Base-by-base conservation (phyloP, 106 monocot genomes). In the Phalaenopsis equestris region DNA sequence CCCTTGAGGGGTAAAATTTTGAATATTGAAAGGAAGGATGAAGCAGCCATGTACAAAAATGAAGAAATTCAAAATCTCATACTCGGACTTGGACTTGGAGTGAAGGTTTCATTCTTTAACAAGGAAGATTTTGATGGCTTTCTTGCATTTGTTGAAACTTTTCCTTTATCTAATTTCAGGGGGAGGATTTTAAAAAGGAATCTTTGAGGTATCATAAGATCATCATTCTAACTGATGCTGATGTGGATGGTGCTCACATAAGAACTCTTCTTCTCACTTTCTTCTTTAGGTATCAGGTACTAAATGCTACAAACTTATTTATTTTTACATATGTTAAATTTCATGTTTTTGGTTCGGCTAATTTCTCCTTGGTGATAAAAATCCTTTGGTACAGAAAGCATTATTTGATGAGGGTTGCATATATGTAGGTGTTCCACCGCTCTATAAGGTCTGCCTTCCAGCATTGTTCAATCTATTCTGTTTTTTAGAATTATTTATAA, bases 211-310 rank as follows among this genome's bases (percentile, higher is more conserved):
- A 99, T 86, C 99, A 99, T 85, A 99, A 91, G 81, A 99, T 99
- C 42, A 93, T 99, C 67, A 99, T 99, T 77, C 84, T 99, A 45
- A 99, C 99, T n/a, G 99, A 99, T 86, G 99, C 95, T 81, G 99
- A 99, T 84, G 95, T 99, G 80, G 99, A 99, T 86, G 99, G 99
- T 75, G 99, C 99, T 78, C 99, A 99, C 56, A 99, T 99, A 41
- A 82, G 95, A 76, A 99, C 99, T 21, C 93, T 99, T 82, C 88
- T 99, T 9, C 88, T 99, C 38, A 99, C 99, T 81, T 99, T 99
- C 81, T 99, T 99, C 91, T 95, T 93, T 82, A 89, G 99, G 90
- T 99, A 99, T 79, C 99, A 99, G 91, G 99, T 99, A 55, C n/a
- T 16, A 73, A 23, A 30, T 45, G 23, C 75, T 45, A 48, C 11